Percentiles rank a stretch among this genome's conserved stretches.
Conservation (phyloP, 2,329 filamentous ascomycete species). For the Karstenula rhodostoma region DNA sequence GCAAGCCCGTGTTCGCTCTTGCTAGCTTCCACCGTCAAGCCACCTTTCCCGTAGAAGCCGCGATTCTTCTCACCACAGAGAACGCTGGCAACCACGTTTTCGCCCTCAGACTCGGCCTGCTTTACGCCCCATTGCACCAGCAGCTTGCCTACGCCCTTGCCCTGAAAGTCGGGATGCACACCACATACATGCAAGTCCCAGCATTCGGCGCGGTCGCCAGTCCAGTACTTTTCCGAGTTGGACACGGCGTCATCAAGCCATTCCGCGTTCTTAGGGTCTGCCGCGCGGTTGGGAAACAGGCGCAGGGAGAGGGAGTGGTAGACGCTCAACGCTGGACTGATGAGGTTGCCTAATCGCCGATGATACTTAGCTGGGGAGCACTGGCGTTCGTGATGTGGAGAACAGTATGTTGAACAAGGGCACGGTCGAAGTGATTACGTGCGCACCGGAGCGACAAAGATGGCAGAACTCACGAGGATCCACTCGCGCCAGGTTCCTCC, state of each 20-base stretch:
- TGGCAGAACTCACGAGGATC: slow-evolving; percentile 33
- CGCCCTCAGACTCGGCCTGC: slow-evolving; percentile 41
- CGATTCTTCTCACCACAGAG: slow-evolving; percentile 42
- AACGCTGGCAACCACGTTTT: slow-evolving; percentile 35
- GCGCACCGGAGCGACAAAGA: slow-evolving; percentile 6
- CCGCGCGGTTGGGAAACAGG: slow-evolving; percentile 39
- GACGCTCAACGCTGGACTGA: slow-evolving; percentile 19
- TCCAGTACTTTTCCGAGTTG: slow-evolving; percentile 33
- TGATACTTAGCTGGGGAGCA: not conserved
- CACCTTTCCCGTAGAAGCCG: slow-evolving; percentile 35
- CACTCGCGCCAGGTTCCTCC: slow-evolving; percentile 21
- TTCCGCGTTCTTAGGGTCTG: slow-evolving; percentile 28
- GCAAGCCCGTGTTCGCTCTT: slow-evolving; percentile 26
- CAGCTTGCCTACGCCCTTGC: slow-evolving; percentile 47
- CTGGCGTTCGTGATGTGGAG: not conserved
- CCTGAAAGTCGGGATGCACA: slow-evolving; percentile 46
- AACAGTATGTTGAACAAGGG: not conserved
- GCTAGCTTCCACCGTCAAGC: slow-evolving; percentile 26
- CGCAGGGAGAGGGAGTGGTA: slow-evolving; percentile 25
- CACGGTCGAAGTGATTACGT: not conserved
- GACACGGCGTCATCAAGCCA: slow-evolving; percentile 34
- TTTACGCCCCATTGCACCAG: slow-evolving; percentile 50
- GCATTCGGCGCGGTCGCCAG: slow-evolving; percentile 34
- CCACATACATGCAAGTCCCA: slow-evolving; percentile 42
- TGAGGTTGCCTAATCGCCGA: slow-evolving; percentile 28